phyloP scores from a whole-genome alignment of 2,329 filamentous ascomycete genomes.

The Curvularia lunata region DNA sequence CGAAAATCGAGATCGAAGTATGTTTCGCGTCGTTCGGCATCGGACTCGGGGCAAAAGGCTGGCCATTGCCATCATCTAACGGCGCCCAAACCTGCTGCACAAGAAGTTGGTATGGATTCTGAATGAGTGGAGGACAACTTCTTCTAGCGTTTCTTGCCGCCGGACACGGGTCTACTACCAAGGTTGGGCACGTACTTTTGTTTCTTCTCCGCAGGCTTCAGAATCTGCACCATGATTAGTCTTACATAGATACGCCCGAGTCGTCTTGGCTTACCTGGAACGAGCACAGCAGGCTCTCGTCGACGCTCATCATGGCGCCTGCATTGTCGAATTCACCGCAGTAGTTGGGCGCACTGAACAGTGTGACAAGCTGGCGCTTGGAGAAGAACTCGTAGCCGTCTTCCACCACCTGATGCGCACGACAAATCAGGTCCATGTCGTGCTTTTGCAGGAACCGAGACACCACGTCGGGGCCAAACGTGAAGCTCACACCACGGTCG shows the following conservation, averaged over 20 bases:
- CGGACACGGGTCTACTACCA: slow-evolving; percentile 70
- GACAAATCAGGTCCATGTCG: slow-evolving; percentile 99
- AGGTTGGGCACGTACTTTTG: slow-evolving; percentile 96
- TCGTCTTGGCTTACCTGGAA: slow-evolving; percentile 76
- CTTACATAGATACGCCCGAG: background rate
- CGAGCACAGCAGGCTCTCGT: slow-evolving; percentile 96
- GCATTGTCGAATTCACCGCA: slow-evolving; percentile 99
- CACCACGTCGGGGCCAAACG: slow-evolving; percentile 96
- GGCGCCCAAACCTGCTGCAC: slow-evolving; percentile 92
- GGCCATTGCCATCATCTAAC: slow-evolving; percentile 63
- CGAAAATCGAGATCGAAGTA: slow-evolving; percentile 43
- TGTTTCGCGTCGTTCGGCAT: slow-evolving; percentile 41
- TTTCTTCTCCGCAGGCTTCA: slow-evolving; percentile 99
- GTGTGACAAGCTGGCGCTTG: slow-evolving; percentile 93
- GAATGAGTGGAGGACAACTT: slow-evolving; percentile 51
- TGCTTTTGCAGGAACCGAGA: slow-evolving; percentile 98
- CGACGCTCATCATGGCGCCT: slow-evolving; percentile 99
- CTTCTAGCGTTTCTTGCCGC: slow-evolving; percentile 71
- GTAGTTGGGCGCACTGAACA: slow-evolving; percentile 99
- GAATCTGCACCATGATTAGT: slow-evolving; percentile 67
- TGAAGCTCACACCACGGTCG: slow-evolving; percentile 97
- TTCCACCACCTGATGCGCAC: slow-evolving; percentile 97
- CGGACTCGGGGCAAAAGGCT: slow-evolving; percentile 39
- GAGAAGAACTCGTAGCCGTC: slow-evolving; percentile 99
- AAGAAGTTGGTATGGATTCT: slow-evolving; percentile 57